Evolutionary conservation across 2,329 filamentous ascomycete species (phyloP).

Genomic region (Magnaporthales sp.): DNA sequence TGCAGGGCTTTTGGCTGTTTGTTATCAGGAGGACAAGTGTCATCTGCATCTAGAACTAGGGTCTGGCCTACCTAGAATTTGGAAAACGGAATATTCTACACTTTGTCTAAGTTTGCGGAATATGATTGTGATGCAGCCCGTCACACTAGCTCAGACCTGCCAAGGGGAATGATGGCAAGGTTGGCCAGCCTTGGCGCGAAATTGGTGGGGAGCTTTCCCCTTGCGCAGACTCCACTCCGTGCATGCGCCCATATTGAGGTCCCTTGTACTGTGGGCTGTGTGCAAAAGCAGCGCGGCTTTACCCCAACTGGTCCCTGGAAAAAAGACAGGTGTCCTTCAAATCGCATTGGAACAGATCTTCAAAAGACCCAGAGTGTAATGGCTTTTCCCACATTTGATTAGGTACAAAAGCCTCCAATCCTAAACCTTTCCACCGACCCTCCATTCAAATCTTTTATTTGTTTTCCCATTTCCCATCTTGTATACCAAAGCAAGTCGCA

Average conservation of each 20-base stretch:
- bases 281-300: background rate
- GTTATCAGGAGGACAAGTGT: background rate
- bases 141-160: background rate
- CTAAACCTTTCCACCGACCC: background rate
- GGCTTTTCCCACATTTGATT: background rate
- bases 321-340: slow-evolving; percentile 8
- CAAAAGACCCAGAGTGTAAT: background rate
- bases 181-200: background rate
- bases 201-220: background rate
- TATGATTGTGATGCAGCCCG: background rate
- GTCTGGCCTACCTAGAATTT: background rate
- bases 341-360: background rate
- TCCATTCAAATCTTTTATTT: background rate
- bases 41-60: background rate
- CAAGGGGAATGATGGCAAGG: background rate
- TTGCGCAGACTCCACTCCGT: background rate
- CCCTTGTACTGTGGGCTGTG: background rate
- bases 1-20: background rate
- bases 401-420: background rate
- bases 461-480: background rate
- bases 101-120: background rate
- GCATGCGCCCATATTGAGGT: background rate
- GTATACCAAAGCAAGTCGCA: background rate
- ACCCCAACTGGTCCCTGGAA: slow-evolving; percentile 4
- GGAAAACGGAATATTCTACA: background rate